Evolutionary conservation across 805 yeast species (phyloP), one percentile per base, ranked within the genome.

Genomic region (Lipomyces yamadae): DNA sequence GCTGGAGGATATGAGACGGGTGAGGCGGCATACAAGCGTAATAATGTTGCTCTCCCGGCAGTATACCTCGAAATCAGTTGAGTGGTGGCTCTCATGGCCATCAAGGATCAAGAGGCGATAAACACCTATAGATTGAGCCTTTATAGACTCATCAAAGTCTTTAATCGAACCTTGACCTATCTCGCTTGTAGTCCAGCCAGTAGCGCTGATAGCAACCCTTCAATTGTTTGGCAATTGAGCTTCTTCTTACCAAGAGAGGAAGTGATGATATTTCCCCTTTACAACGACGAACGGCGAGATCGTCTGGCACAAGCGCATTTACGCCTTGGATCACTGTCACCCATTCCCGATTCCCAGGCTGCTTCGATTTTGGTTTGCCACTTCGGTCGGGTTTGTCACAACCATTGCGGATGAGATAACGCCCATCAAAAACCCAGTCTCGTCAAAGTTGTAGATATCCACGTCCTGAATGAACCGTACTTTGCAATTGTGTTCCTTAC

Each of bases 71-170:
- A 24, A 24, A 1, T 24, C 57, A 0, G 62, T 35, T 7, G 63
- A 62, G 11, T n/a, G 58, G 57, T 62, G 65, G 45, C 63, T 57
- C 42, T 62, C 63, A 29, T 62, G 65, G 59, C 65, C 56, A 18
- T 62, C 64, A 33, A 62, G n/a, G 34, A 58, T 37, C 5, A 58
- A 59, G 11, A 62, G 45, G 13, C 65, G 65, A 58, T 62, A 52
- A 2, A 13, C 24, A 8, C 65, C 65, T 2, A 11, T 58, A 4
- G 64, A 35, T 15, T 58, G 58, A 30, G 39, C 32, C 30, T 39
- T 42, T 45, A 58, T 63, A 35, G n/a, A 54, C 10, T 29, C 10
- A 53, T 63, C 58, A 32, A 62, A 62, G 33, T 58, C 56, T 42
- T 30, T 11, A n/a, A 61, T 39, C 61, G 35, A 57, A 15, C 1